These are phyloP conservation scores for Tulasnella sp. DNA, from an alignment of 768 basidiomycete species.

Conservation along the genomic window DNA sequence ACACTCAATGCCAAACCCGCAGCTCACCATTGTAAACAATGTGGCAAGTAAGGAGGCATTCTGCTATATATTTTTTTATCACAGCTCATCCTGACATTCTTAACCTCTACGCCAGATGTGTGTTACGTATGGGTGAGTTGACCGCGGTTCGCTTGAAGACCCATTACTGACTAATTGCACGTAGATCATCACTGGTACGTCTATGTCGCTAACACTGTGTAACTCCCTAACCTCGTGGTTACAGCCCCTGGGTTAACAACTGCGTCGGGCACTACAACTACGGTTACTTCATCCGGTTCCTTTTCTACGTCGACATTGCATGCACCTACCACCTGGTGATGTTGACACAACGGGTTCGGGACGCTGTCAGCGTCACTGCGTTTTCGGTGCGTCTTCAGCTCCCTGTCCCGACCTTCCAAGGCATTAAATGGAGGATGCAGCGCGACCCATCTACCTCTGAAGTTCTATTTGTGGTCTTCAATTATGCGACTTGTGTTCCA, in stretches of 20 bases:
- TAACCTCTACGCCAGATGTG: slow-evolving; percentile 43
- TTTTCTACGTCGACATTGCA: slow-evolving; percentile 84
- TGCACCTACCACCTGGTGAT: slow-evolving; percentile 81
- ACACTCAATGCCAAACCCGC: neutral
- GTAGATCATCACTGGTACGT: slow-evolving; percentile 65
- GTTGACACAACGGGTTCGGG: slow-evolving; percentile 54
- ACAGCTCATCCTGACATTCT: neutral
- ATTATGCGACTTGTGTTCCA: slow-evolving; percentile 75
- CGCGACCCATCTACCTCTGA: slow-evolving; percentile 53
- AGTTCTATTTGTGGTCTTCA: slow-evolving; percentile 76
- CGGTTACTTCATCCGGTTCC: slow-evolving; percentile 57
- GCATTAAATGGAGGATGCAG: neutral
- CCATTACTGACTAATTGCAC: slow-evolving; percentile 2
- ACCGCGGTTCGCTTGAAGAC: neutral
- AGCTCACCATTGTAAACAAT: slow-evolving; percentile 87
- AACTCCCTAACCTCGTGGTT: neutral
- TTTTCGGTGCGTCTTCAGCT: neutral
- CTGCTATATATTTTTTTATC: neutral
- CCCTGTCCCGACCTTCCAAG: neutral
- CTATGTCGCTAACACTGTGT: neutral
- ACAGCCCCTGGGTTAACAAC: slow-evolving; percentile 81
- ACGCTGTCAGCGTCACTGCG: slow-evolving; percentile 26
- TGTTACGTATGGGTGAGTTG: slow-evolving; percentile 75
- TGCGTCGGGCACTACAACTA: slow-evolving; percentile 92
- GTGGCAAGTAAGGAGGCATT: slow-evolving; percentile 48